A percentile compares a stretch with the other conserved stretches of the same genome.
Conservation (phyloP, 768 basidiomycete genomes). For the Psilocybe cyanescens region DNA sequence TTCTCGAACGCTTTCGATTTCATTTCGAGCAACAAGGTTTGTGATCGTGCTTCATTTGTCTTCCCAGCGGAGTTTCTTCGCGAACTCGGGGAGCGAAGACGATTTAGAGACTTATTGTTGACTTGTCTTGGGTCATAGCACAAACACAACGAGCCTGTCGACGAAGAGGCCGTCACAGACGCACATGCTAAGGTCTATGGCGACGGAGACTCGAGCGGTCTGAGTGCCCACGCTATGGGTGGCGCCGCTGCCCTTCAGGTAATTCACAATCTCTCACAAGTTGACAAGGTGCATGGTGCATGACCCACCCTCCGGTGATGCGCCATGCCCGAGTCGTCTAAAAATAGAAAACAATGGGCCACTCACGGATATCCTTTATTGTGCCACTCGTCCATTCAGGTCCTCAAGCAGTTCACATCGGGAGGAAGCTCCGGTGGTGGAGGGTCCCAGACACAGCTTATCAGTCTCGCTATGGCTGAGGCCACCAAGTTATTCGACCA, state of each 20-base stretch:
- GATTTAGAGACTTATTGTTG: background rate
- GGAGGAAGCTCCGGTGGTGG: slow-evolving; percentile 40
- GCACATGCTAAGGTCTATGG: slow-evolving; percentile 70
- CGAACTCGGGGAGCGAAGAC: too few species aligned
- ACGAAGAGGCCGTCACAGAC: slow-evolving; percentile 64
- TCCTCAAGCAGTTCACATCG: slow-evolving; percentile 69
- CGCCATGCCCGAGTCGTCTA: background rate
- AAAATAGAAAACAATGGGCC: background rate
- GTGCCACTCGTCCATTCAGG: slow-evolving; percentile 35
- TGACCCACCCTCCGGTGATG: too few species aligned
- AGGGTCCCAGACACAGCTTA: slow-evolving; percentile 63
- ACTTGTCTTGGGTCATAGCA: slow-evolving; percentile 25
- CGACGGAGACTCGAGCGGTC: slow-evolving; percentile 47
- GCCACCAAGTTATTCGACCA: slow-evolving; percentile 76
- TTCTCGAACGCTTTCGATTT: slow-evolving; percentile 60
- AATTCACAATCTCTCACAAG: slow-evolving; percentile 9
- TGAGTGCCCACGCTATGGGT: slow-evolving; percentile 69
- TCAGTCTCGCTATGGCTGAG: slow-evolving; percentile 88
- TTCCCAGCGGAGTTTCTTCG: background rate
- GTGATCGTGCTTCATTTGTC: background rate
- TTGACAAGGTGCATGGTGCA: background rate
- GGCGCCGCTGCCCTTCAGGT: slow-evolving; percentile 82
- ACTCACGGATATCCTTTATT: background rate
- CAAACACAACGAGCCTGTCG: slow-evolving; percentile 60
- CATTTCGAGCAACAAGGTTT: slow-evolving; percentile 55